These are phyloP conservation scores for Salix caprea DNA, from an alignment of 345 rosid genomes.

Conservation along the genomic window DNA sequence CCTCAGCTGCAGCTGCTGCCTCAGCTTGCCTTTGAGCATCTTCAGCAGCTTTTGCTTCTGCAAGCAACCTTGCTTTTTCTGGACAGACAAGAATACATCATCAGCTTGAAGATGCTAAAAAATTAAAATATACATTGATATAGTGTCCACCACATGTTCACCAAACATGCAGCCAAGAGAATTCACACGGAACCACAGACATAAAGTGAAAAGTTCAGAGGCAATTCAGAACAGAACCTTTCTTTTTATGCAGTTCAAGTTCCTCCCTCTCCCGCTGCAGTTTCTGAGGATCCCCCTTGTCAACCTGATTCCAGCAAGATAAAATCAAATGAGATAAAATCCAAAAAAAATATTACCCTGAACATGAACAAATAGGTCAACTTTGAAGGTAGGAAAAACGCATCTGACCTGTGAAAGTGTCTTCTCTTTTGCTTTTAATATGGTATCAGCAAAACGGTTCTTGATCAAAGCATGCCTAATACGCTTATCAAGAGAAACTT, in stretches of 20 bases:
- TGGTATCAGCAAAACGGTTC: slow-evolving; percentile 21
- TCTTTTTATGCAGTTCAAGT: slow-evolving; percentile 21
- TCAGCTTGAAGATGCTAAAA: background rate
- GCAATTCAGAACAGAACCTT: slow-evolving; percentile 7
- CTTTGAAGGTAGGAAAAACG: background rate
- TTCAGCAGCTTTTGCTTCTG: slow-evolving; percentile 81
- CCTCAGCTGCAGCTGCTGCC: slow-evolving; percentile 73
- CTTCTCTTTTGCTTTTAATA: slow-evolving; percentile 27
- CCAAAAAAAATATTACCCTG: slow-evolving; percentile 6
- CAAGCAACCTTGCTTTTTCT: slow-evolving; percentile 76
- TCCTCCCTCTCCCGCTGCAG: slow-evolving; percentile 19
- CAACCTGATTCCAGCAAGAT: slow-evolving; percentile 21
- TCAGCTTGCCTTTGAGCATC: slow-evolving; percentile 59
- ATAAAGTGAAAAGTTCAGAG: background rate
- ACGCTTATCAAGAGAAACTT: slow-evolving; percentile 16
- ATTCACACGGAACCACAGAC: background rate
- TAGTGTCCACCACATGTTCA: background rate
- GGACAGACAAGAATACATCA: background rate
- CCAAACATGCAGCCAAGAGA: background rate
- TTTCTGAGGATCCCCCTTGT: slow-evolving; percentile 19
- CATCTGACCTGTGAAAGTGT: slow-evolving; percentile 14
- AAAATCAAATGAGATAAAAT: slow-evolving; percentile 10
- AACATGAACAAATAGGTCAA: background rate
- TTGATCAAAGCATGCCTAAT: slow-evolving; percentile 18
- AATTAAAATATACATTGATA: background rate